These are phyloP conservation scores for Thelephora aurantiotincta DNA, from an alignment of 768 basidiomycete species.

Conservation along the genomic window DNA sequence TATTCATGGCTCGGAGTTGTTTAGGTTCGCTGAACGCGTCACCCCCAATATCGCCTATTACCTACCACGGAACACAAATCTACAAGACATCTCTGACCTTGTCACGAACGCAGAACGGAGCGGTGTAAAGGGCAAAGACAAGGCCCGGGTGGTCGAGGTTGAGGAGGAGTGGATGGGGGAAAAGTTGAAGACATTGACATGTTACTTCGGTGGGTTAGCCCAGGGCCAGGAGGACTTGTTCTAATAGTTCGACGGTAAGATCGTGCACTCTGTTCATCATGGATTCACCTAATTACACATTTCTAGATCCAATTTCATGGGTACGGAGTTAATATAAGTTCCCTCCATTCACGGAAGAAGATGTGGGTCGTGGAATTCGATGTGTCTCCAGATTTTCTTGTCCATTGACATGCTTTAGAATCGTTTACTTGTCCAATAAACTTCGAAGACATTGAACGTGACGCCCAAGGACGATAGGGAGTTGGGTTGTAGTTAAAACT, in stretches of 20 bases:
- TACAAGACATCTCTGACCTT: conserved; percentile 58
- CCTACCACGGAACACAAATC: conserved; percentile 66
- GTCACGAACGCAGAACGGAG: conserved; percentile 10
- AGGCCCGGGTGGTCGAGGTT: conserved; percentile 54
- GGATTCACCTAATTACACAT: neutral
- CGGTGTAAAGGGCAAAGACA: conserved; percentile 3
- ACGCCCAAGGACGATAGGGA: no score
- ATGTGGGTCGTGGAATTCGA: no score
- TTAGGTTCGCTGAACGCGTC: conserved; percentile 52
- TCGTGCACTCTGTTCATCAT: neutral
- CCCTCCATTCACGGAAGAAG: no score
- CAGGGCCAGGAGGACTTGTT: conserved; percentile 50
- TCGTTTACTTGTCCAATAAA: no score
- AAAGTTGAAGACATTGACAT: conserved; percentile 88
- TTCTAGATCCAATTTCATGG: no score
- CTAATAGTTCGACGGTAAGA: neutral
- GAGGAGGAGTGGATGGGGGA: conserved; percentile 96
- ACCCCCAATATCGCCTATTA: conserved; percentile 82
- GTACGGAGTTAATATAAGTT: no score
- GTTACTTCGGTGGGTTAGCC: conserved; percentile 82
- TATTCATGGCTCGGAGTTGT: conserved; percentile 73
- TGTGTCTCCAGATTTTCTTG: no score
- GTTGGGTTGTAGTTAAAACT: no score
- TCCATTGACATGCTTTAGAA: no score
- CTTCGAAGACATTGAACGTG: no score